Evolutionary conservation across 495 filamentous ascomycete genomes (phyloP).

Genomic region (Penicillium paradoxum): DNA sequence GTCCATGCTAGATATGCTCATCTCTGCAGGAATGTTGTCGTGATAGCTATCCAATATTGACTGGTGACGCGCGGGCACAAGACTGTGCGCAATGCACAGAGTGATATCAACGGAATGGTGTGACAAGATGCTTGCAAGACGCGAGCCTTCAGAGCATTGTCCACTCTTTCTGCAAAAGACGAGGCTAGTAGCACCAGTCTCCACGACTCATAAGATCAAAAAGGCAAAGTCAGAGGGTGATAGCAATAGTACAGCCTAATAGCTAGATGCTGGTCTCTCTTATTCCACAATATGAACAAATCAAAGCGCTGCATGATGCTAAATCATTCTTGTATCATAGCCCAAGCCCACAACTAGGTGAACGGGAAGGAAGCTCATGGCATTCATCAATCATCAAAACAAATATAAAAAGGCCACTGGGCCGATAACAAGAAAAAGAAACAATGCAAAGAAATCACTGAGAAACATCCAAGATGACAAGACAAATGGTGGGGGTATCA

Average conservation of each 20-base stretch:
- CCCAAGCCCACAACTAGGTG: not conserved
- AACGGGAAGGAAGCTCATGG: conserved; percentile 8
- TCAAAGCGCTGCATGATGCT: not conserved
- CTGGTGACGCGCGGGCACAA: too few species aligned
- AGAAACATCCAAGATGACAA: not conserved
- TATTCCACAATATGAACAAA: not conserved
- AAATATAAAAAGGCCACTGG: not conserved
- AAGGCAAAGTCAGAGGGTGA: not conserved
- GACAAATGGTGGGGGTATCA: conserved; percentile 18
- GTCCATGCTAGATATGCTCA: too few species aligned
- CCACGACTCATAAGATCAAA: too few species aligned
- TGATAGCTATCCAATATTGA: too few species aligned
- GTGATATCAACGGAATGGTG: too few species aligned
- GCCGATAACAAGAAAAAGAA: not conserved
- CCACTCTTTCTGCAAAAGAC: too few species aligned
- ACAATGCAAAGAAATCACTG: not conserved
- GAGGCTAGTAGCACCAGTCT: too few species aligned
- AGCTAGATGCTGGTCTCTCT: not conserved
- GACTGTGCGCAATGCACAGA: too few species aligned
- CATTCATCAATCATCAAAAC: conserved; percentile 25
- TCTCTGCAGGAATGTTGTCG: too few species aligned
- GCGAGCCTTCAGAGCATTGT: too few species aligned
- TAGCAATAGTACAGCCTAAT: not conserved
- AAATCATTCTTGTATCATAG: conserved; percentile 7
- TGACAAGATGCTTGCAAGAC: too few species aligned